A percentile compares a stretch with the other conserved stretches of the same genome.
Conservation (phyloP, 2,329 filamentous ascomycete species). For the Sporothrix brunneoviolacea region DNA sequence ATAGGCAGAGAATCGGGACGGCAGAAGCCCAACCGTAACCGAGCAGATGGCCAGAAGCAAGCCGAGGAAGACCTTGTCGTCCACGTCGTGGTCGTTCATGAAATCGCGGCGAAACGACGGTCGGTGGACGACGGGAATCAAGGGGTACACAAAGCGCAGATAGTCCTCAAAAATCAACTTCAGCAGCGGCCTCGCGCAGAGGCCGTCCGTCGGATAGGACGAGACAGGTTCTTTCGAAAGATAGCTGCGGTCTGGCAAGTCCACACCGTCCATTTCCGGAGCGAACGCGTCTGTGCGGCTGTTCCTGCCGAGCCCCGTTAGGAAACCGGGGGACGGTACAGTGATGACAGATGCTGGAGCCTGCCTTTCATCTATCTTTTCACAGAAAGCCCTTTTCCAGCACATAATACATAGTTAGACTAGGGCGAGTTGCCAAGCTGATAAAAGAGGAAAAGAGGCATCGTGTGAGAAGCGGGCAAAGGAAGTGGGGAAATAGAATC, state of each 20-base stretch:
- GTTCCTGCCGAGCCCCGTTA: too few species aligned
- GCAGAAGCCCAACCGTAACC: constrained; percentile 22
- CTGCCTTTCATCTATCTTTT: too few species aligned
- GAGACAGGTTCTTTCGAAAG: not conserved
- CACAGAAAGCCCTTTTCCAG: too few species aligned
- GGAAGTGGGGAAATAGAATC: too few species aligned
- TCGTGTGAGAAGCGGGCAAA: too few species aligned
- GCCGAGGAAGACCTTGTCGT: constrained; percentile 22
- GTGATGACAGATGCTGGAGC: too few species aligned
- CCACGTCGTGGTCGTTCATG: constrained; percentile 15
- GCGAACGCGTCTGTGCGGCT: too few species aligned
- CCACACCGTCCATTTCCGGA: too few species aligned
- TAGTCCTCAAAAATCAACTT: not conserved
- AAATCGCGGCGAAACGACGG: not conserved
- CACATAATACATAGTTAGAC: too few species aligned
- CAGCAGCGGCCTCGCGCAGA: not conserved
- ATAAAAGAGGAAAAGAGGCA: too few species aligned
- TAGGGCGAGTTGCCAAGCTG: too few species aligned
- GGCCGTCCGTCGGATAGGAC: not conserved
- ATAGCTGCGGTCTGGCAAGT: not conserved
- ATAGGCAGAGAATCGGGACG: constrained; percentile 23
- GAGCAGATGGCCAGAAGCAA: constrained; percentile 23
- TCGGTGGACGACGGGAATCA: not conserved
- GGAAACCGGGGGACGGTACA: too few species aligned
- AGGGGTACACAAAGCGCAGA: not conserved